Conservation (phyloP, 2,329 filamentous ascomycete species). For the Aureobasidium sp. region DNA sequence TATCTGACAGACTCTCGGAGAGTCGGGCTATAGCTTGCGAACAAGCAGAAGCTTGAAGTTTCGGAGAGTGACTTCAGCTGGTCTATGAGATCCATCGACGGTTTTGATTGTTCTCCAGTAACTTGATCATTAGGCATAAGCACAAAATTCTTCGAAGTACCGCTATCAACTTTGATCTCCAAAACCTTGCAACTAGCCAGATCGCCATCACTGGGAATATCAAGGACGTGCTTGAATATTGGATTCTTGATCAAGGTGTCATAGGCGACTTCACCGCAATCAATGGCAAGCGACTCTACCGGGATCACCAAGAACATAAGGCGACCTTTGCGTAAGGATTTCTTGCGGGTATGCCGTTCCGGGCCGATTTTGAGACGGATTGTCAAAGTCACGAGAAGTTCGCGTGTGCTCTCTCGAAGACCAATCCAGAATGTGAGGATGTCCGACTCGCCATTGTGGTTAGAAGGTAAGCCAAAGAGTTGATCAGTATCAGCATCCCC, state of each 20-base stretch:
- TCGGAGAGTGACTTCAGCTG: constrained; percentile 6
- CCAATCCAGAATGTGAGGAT: not conserved
- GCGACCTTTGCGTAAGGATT: not conserved
- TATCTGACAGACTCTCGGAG: not conserved
- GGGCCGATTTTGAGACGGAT: not conserved
- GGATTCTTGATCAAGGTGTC: not conserved
- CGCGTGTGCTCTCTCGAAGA: not conserved
- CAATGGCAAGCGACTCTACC: not conserved
- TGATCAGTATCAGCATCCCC: not conserved
- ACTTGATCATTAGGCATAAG: not conserved
- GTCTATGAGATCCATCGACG: not conserved
- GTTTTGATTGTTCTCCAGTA: not conserved
- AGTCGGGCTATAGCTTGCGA: not conserved
- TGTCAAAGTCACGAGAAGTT: constrained; percentile 5
- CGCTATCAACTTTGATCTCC: not conserved
- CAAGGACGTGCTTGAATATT: not conserved
- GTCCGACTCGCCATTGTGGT: not conserved
- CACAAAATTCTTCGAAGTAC: constrained; percentile 5
- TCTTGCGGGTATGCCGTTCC: not conserved
- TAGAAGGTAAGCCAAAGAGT: not conserved
- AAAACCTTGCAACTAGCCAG: not conserved
- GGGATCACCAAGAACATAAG: constrained; percentile 6
- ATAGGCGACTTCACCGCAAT: not conserved
- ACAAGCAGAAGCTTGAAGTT: not conserved
- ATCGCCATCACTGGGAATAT: not conserved